Evolutionary conservation across 2,329 filamentous ascomycete genomes (phyloP).

Genomic region (Penicillium sp.): DNA sequence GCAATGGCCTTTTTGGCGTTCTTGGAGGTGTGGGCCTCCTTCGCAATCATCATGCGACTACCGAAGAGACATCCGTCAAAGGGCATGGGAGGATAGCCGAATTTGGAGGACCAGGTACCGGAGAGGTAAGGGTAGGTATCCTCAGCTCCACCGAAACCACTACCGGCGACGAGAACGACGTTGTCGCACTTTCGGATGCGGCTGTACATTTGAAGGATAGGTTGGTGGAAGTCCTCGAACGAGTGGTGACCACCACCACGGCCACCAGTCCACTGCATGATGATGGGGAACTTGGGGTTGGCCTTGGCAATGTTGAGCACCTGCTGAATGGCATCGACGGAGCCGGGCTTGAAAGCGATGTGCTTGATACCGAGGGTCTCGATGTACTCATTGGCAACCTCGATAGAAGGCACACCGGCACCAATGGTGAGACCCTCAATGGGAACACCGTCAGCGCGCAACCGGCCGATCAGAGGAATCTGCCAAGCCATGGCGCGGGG

Average conservation of each 20-base stretch:
- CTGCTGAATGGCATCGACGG: conserved; percentile 77
- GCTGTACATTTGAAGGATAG: conserved; percentile 84
- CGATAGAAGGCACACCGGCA: conserved; percentile 87
- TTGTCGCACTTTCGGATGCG: conserved; percentile 81
- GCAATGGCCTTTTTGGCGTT: conserved; percentile 86
- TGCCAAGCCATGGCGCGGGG: conserved; percentile 52
- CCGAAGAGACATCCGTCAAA: conserved; percentile 89
- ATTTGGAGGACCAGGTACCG: conserved; percentile 79
- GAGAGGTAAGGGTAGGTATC: conserved; percentile 92
- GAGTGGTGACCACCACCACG: conserved; percentile 93
- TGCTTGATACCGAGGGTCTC: conserved; percentile 88
- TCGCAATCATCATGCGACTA: conserved; percentile 90
- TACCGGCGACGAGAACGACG: conserved; percentile 82
- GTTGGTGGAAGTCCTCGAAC: conserved; percentile 91
- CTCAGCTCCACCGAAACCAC: conserved; percentile 83
- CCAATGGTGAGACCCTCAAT: conserved; percentile 91
- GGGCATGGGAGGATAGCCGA: conserved; percentile 86
- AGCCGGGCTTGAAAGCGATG: conserved; percentile 91
- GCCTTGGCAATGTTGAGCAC: conserved; percentile 91
- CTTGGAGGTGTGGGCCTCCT: conserved; percentile 83
- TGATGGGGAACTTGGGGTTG: conserved; percentile 88
- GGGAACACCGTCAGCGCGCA: conserved; percentile 74
- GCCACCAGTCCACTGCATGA: conserved; percentile 92
- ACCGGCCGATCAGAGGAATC: conserved; percentile 47
- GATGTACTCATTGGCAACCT: conserved; percentile 90